These are phyloP conservation scores for Aspergillus nomiae DNA, from an alignment of 2,329 filamentous ascomycete genomes.

Conservation along the genomic window DNA sequence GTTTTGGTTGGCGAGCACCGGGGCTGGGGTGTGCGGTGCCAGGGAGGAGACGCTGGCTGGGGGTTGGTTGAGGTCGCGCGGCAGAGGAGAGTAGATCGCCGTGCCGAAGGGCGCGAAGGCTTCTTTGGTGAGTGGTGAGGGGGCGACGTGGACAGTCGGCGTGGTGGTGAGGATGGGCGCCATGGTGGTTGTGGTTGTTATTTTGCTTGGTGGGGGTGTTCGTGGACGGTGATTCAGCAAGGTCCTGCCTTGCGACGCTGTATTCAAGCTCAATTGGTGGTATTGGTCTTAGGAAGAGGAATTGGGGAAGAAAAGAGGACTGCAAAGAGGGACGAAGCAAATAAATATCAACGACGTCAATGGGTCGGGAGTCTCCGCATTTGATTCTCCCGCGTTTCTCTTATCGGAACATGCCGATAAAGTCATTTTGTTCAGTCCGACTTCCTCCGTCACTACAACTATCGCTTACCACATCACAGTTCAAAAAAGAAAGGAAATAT, in stretches of 20 bases:
- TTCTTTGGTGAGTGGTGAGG: conserved; percentile 66
- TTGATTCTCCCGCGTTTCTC: background rate
- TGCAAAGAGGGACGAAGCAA: background rate
- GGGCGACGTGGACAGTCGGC: conserved; percentile 52
- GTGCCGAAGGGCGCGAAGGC: conserved; percentile 80
- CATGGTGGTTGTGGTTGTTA: conserved; percentile 2
- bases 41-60: conserved; percentile 49
- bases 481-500: background rate
- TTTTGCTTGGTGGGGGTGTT: background rate
- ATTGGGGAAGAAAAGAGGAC: background rate
- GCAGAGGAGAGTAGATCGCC: conserved; percentile 73
- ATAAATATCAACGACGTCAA: background rate
- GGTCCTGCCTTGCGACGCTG: background rate
- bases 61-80: conserved; percentile 52
- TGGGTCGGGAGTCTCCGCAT: background rate
- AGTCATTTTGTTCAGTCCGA: too few relatives aligned
- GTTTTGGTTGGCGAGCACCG: conserved; percentile 77
- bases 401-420: background rate
- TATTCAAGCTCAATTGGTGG: background rate
- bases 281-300: background rate
- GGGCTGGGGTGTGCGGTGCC: conserved; percentile 46
- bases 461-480: background rate
- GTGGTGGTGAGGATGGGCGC: conserved; percentile 34
- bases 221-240: background rate
- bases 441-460: too few relatives aligned